Evolutionary conservation across 169 alveolate species (phyloP), one percentile per base, ranked within the genome.

Genomic region (Eimeria praecox): DNA sequence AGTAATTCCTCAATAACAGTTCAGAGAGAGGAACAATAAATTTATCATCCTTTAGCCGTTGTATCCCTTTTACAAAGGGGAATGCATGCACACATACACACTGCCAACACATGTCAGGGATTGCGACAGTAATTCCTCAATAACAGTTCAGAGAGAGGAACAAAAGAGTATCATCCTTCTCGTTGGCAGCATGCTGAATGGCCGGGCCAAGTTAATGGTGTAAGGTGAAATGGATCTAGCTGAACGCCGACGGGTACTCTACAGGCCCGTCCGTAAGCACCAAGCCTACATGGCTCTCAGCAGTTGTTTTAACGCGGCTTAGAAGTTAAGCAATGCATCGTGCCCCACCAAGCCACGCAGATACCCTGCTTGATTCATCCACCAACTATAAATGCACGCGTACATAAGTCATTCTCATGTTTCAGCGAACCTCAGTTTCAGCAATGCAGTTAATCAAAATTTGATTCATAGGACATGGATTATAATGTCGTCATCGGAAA

Each of bases 51-150:
- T n/a, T n/a, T n/a, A n/a, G n/a, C n/a, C n/a, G n/a, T n/a, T n/a
- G n/a, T n/a, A n/a, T n/a, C n/a, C n/a, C n/a, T n/a, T n/a, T n/a
- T n/a, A n/a, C n/a, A n/a, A n/a, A n/a, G n/a, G n/a, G n/a, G n/a
- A n/a, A n/a, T n/a, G n/a, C n/a, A n/a, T n/a, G n/a, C n/a, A n/a
- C n/a, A n/a, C n/a, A n/a, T n/a, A n/a, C n/a, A n/a, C n/a, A n/a
- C n/a, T n/a, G n/a, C n/a, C n/a, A n/a, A n/a, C n/a, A n/a, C n/a
- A n/a, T n/a, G n/a, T n/a, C n/a, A n/a, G n/a, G n/a, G n/a, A n/a
- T n/a, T n/a, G n/a, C n/a, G n/a, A n/a, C n/a, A n/a, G n/a, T 83
- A 83, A 83, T 8, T 49, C 91, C 91, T 83, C 91, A 83, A n/a
- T 1, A 24, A 14, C 1, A 5, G 3, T 9, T 83, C 91, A 83